Evolutionary conservation across 2,329 filamentous ascomycete species (phyloP).

Genomic region (Aureobasidium melanogenum): DNA sequence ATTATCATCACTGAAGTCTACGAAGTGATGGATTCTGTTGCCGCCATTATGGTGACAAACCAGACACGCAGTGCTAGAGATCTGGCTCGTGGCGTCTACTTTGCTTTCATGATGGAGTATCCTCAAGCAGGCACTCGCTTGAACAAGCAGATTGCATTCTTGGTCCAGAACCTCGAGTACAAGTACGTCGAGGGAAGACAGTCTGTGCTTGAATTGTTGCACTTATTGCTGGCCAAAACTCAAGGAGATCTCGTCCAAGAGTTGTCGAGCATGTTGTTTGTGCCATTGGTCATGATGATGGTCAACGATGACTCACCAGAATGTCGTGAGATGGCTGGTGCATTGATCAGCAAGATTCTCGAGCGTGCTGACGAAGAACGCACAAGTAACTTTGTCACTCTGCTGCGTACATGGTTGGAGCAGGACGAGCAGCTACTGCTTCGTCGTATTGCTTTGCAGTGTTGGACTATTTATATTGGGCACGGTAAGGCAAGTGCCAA

Average conservation of each 20-base stretch:
- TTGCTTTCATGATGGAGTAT: slow-evolving; percentile 91
- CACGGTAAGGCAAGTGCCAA: slow-evolving; percentile 53
- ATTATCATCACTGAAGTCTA: slow-evolving; percentile 83
- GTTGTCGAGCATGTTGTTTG: slow-evolving; percentile 70
- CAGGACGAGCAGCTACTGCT: slow-evolving; percentile 65
- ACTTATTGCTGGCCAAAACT: slow-evolving; percentile 78
- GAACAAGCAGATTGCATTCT: slow-evolving; percentile 79
- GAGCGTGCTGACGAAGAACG: slow-evolving; percentile 65
- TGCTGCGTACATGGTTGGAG: slow-evolving; percentile 64
- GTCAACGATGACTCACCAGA: slow-evolving; percentile 82
- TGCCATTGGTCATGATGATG: slow-evolving; percentile 75
- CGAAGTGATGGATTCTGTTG: slow-evolving; percentile 81
- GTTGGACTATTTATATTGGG: slow-evolving; percentile 77
- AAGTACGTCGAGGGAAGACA: slow-evolving; percentile 79
- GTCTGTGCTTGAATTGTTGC: slow-evolving; percentile 86
- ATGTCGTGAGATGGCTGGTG: slow-evolving; percentile 73
- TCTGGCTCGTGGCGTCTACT: slow-evolving; percentile 78
- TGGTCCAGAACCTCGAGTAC: slow-evolving; percentile 86
- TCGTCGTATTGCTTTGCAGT: slow-evolving; percentile 64
- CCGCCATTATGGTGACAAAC: slow-evolving; percentile 91
- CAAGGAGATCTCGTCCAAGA: slow-evolving; percentile 76
- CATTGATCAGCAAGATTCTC: slow-evolving; percentile 74
- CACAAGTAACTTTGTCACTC: slow-evolving; percentile 57
- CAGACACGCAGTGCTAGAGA: slow-evolving; percentile 83
- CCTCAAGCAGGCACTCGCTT: slow-evolving; percentile 85